These are phyloP conservation scores for Paspalum vaginatum DNA, from an alignment of 176 grass and related monocot genomes.

Conservation along the genomic window DNA sequence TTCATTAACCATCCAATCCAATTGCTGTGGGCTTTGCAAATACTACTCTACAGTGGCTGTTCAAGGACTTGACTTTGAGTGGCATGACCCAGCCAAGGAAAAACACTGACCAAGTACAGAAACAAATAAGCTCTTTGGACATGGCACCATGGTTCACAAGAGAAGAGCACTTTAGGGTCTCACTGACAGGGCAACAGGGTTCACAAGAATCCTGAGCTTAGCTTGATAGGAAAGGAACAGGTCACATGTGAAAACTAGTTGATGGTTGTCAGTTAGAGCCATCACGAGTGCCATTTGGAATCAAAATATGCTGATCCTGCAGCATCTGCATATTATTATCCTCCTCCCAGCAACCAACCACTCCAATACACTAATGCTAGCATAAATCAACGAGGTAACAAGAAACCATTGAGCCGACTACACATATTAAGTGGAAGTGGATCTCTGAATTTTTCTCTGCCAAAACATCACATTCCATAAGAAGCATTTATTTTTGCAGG, in stretches of 20 bases:
- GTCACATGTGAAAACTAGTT: slow-evolving; percentile 17
- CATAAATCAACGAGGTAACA: not conserved
- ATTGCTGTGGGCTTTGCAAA: not conserved
- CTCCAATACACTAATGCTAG: not conserved
- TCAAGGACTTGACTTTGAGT: not conserved
- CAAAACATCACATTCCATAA: slow-evolving; percentile 5
- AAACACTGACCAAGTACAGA: not conserved
- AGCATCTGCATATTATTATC: not conserved
- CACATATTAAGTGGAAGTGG: not conserved
- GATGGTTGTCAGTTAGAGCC: not conserved
- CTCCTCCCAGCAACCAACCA: not conserved
- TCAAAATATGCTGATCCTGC: slow-evolving; percentile 29
- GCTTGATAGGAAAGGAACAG: slow-evolving; percentile 23
- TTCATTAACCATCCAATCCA: not conserved
- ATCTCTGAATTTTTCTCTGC: not conserved
- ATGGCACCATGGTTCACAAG: not conserved
- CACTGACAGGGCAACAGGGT: not conserved
- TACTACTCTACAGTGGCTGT: not conserved
- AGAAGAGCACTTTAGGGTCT: not conserved
- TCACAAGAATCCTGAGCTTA: slow-evolving; percentile 44
- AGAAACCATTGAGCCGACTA: not conserved
- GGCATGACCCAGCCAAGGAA: not conserved
- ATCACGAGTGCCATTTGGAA: slow-evolving; percentile 11
- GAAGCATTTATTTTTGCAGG: not conserved
- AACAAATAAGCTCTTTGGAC: not conserved